Evolutionary conservation across 2,329 filamentous ascomycete species (phyloP).

Genomic region (Curvularia sp.): DNA sequence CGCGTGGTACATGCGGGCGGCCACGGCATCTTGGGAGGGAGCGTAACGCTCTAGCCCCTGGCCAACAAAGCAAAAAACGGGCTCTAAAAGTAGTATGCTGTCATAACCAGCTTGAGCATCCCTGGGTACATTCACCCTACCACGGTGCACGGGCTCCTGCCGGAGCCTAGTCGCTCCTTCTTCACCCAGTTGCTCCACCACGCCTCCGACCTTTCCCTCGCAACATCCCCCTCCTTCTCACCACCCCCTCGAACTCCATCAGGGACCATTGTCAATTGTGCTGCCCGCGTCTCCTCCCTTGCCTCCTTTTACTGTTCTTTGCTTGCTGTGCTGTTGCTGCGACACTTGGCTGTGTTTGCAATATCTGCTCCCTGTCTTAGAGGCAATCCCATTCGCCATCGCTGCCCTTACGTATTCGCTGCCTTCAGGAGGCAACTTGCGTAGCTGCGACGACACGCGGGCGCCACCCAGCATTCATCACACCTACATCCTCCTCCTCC

Average conservation of each 20-base stretch:
- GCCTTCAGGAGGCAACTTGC: slow-evolving; percentile 42
- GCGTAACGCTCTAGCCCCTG: slow-evolving; percentile 32
- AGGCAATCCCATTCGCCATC: slow-evolving; percentile 33
- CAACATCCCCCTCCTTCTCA: slow-evolving; percentile 33
- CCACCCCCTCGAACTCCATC: slow-evolving; percentile 33
- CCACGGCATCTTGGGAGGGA: slow-evolving; percentile 24
- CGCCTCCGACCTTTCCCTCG: slow-evolving; percentile 38
- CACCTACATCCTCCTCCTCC: not conserved
- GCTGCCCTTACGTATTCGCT: slow-evolving; percentile 39
- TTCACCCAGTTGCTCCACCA: slow-evolving; percentile 41
- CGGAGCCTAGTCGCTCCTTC: slow-evolving; percentile 42
- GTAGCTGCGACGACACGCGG: slow-evolving; percentile 27
- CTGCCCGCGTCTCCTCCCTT: slow-evolving; percentile 16
- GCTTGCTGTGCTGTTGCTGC: slow-evolving; percentile 8
- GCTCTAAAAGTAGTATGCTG: slow-evolving; percentile 48
- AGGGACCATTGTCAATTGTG: slow-evolving; percentile 32
- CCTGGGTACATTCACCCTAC: slow-evolving; percentile 48
- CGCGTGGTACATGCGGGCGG: slow-evolving; percentile 31
- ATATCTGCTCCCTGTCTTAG: slow-evolving; percentile 30
- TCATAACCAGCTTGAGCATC: slow-evolving; percentile 41
- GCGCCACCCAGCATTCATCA: slow-evolving; percentile 22
- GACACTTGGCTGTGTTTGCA: slow-evolving; percentile 21
- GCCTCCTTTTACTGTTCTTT: slow-evolving; percentile 10
- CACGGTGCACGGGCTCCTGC: slow-evolving; percentile 41
- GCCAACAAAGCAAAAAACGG: slow-evolving; percentile 31